Base-by-base conservation (phyloP, 129 eudicot genomes). In the Daucus carota region DNA sequence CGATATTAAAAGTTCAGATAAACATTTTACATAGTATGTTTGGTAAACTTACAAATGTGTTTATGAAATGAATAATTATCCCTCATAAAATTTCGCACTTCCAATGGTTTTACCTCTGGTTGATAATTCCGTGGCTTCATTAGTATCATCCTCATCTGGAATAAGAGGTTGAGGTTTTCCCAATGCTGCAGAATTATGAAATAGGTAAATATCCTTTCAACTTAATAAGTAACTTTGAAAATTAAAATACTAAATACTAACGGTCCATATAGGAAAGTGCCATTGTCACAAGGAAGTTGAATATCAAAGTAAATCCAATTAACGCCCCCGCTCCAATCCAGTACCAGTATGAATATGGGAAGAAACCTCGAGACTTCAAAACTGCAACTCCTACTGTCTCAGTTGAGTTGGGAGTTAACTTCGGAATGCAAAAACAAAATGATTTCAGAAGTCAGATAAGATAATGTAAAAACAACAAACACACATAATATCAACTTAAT, bases 311-410 rank as follows among this genome's bases (percentile, higher is more conserved):
- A 71, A 81, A 92, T 70, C 96, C 97, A 45, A 87, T 2, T 17
- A 75, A 60, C 6, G 96, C 93, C 16, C 81, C 78, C 2, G 78
- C 34, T 33, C 91, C 87, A 28, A 92, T 78, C 97, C 96, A 92
- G 68, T 87, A 92, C 97, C 96, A 92, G 77, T 85, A 75, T 17
- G 87, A 73, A 12, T 88, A 65, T 12, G 97, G 77, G 68, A 77
- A 81, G 82, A 86, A 73, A 22, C 96, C 97, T 45, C 92, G 88
- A 50, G 91, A 72, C 46, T 84, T 84, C 83, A 86, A 65, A 42
- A 78, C 78, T 17, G 17, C 24, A 5, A 74, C 72, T 40, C 97
- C 97, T 71, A 88, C 0, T 28, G 90, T 10, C 31, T 78, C 90
- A 18, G 59, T 74, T 46, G 31, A 13, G 52, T 40, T 46, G 24